Percentiles rank a stretch among this genome's conserved stretches.
phyloP scores from a whole-genome alignment of 345 rosid species.

The Trapa bicornis region DNA sequence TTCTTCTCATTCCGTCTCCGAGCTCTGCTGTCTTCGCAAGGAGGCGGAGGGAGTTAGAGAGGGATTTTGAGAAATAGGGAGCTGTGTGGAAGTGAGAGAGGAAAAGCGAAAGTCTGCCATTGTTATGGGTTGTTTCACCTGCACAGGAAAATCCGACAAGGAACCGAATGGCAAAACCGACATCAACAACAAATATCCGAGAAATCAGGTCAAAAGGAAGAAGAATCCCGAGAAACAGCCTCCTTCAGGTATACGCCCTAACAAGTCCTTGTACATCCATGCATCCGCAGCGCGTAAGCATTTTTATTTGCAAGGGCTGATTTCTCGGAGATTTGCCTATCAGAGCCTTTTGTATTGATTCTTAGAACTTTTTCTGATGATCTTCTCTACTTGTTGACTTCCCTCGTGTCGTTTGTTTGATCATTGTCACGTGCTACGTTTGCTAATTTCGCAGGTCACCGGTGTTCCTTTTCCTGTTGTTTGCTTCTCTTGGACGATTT shows the following conservation, averaged over 20 bases:
- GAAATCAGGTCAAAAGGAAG: background rate
- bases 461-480: background rate
- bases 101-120: background rate
- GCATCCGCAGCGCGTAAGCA: background rate
- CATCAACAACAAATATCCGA: background rate
- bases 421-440: background rate
- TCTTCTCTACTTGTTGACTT: background rate
- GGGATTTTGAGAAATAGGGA: background rate
- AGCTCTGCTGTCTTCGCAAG: background rate
- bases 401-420: background rate
- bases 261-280: background rate
- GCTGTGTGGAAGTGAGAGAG: background rate
- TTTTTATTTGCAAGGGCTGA: background rate
- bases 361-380: background rate
- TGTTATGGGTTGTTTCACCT: conserved; percentile 13
- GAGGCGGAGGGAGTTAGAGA: background rate
- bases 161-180: background rate
- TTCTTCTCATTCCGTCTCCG: background rate
- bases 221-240: background rate
- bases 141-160: conserved; percentile 2
- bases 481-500: background rate
- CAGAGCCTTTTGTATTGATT: background rate
- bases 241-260: conserved; percentile 6
- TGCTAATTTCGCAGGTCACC: background rate
- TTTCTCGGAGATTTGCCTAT: background rate